Evolutionary conservation across 306 rosid genomes (phyloP), one percentile per base, ranked within the genome.

Genomic region (Cicer arietinum): DNA sequence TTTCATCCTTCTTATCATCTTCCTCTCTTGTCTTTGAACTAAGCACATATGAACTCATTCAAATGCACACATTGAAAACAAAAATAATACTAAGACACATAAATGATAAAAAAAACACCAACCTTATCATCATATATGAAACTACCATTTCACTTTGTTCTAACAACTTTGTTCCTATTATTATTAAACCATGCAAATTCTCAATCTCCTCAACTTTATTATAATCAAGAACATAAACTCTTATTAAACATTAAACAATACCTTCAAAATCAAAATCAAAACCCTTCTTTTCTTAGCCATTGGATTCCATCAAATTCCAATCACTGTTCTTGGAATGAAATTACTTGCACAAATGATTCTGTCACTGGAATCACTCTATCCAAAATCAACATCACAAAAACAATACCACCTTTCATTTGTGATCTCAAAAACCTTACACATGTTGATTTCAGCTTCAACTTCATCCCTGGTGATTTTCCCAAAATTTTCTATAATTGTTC

Each of bases 311-410:
- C 90, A 25, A 80, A 57, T 42, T 43, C 79, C 10, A 79, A 88
- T 39, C 88, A 87, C n/a, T 92, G 96, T 74, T 14, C 77, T 22
- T 92, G 92, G 97, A 70, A 82, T 0, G 92, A 74, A 51, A 74
- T 80, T 58, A 80, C 37, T 44, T 80, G 84, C 45, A 74, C 30
- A 7, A 22, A n/a, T 18, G 75, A 12, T 16, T 80, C 50, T 14
- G 67, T 80, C 66, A 80, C 76, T 40, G 37, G 66, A 56, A 69
- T 80, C 30, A 74, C 71, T 12, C 80, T 80, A 11, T 67, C 76
- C 7, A 10, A 68, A 0, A 13, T 2, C 66, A 80, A 67, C 10
- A 80, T 80, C 59, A 67, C 22, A 1, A 25, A 59, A 68, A 67
- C 59, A 3, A 58, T 80, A 5, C 84, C 84, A 48, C 6, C 76